Evolutionary conservation across 306 rosid species (phyloP).

Genomic region (Gastrolobium villosum): DNA sequence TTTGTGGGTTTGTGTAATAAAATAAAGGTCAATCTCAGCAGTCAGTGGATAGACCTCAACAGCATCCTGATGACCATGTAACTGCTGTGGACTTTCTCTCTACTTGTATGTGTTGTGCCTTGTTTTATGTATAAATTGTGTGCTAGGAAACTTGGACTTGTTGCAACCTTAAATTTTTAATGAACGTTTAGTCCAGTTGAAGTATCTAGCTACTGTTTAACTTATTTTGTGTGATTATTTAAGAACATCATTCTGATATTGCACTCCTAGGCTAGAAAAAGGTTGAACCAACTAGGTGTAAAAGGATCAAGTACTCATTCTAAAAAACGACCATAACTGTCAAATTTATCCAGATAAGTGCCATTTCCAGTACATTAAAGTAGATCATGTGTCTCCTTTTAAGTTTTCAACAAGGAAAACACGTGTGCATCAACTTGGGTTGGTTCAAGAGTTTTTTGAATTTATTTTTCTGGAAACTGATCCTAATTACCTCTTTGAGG

Average conservation of each 20-base stretch:
- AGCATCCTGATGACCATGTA: neutral
- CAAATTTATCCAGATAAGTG: neutral
- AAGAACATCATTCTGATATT: neutral
- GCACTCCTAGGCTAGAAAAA: neutral
- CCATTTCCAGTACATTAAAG: neutral
- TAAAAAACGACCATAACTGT: neutral
- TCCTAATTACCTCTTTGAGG: no score
- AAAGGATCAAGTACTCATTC: neutral
- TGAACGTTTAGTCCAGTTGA: neutral
- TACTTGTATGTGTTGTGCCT: neutral
- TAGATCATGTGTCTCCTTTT: neutral
- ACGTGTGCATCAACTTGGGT: no score
- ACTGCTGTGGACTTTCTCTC: neutral
- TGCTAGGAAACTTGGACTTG: neutral
- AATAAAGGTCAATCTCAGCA: conserved; percentile 39
- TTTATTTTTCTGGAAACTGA: no score
- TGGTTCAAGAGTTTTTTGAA: no score
- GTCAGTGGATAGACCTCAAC: neutral
- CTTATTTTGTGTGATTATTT: neutral
- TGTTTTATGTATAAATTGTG: conserved; percentile 13
- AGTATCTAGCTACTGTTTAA: conserved; percentile 21
- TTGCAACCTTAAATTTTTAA: neutral
- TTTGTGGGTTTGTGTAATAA: conserved; percentile 16
- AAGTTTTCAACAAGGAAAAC: neutral
- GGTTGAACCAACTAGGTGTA: neutral